A percentile compares a stretch with the other conserved stretches of the same genome.
phyloP scores from a whole-genome alignment of 129 eudicot species.

The Centaurea solstitialis region DNA sequence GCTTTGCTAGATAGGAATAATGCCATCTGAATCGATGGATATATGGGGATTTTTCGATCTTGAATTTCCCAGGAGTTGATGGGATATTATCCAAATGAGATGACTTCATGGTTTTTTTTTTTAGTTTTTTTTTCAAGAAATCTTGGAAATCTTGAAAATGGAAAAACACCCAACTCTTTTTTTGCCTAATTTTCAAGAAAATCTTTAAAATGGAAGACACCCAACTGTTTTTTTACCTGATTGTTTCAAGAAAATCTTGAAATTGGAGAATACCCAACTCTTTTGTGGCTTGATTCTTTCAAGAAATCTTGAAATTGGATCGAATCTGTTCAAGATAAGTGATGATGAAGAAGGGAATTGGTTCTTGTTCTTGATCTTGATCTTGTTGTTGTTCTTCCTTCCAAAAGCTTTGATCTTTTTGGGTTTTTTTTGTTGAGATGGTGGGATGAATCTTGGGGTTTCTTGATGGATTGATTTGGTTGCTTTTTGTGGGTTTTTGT shows the following conservation, averaged over 20 bases:
- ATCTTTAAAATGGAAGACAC: neutral
- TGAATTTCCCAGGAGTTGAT: constrained; percentile 54
- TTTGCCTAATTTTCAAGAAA: constrained; percentile 3
- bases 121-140: neutral
- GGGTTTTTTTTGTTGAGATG: constrained; percentile 13
- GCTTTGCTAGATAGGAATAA: constrained; percentile 46
- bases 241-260: constrained; percentile 16
- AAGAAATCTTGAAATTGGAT: neutral
- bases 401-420: neutral
- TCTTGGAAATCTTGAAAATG: constrained; percentile 21
- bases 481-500: constrained; percentile 27
- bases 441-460: constrained; percentile 31
- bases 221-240: neutral
- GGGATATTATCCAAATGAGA: constrained; percentile 44
- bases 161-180: constrained; percentile 3
- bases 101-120: constrained; percentile 31
- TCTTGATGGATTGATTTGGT: constrained; percentile 26
- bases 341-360: neutral
- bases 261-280: neutral
- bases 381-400: neutral
- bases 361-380: neutral
- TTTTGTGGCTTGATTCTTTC: neutral
- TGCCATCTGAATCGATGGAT: constrained; percentile 43
- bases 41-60: constrained; percentile 42
- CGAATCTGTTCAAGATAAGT: neutral